A percentile compares a stretch with the other conserved stretches of the same genome.
Evolutionary conservation across 139 green algal genomes (phyloP).

Genomic region (Auxenochlorella protothecoides): DNA sequence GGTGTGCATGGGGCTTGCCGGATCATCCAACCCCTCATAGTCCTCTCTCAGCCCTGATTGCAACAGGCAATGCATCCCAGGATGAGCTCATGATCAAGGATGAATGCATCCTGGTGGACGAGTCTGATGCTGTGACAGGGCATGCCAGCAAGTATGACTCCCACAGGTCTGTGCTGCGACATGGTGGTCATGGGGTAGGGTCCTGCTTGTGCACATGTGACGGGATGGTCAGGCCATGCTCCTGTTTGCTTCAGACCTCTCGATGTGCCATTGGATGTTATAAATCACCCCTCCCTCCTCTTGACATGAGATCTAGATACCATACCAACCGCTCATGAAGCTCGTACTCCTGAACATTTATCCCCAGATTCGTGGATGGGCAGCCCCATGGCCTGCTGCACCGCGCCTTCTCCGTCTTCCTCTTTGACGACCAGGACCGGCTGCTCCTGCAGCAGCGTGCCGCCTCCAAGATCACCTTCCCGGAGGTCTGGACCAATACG

Average conservation of each 20-base stretch:
- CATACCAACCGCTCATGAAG: no score
- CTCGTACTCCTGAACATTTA: no score
- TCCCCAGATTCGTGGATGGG: constrained; percentile 18
- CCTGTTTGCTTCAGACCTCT: no score
- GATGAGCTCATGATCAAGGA: constrained; percentile 80
- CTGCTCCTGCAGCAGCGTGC: constrained; percentile 89
- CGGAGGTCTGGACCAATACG: constrained; percentile 93
- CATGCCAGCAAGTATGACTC: constrained; percentile 69
- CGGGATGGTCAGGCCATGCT: no score
- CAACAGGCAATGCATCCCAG: constrained; percentile 35
- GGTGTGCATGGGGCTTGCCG: neutral
- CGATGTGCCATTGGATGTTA: no score
- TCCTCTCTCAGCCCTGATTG: no score
- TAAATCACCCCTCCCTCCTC: no score
- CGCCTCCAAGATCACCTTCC: constrained; percentile 89
- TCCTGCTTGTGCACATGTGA: neutral
- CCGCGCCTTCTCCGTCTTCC: constrained; percentile 91
- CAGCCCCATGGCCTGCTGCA: constrained; percentile 69
- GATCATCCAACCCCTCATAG: no score
- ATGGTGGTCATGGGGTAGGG: neutral
- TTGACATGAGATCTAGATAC: no score
- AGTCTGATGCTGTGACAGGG: constrained; percentile 64
- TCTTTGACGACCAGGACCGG: constrained; percentile 76
- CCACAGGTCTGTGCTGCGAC: constrained; percentile 38
- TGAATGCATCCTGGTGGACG: constrained; percentile 84